A percentile compares a stretch with the other conserved stretches of the same genome.
phyloP scores from a whole-genome alignment of 768 basidiomycete genomes.

The Tephrocybe sp. region DNA sequence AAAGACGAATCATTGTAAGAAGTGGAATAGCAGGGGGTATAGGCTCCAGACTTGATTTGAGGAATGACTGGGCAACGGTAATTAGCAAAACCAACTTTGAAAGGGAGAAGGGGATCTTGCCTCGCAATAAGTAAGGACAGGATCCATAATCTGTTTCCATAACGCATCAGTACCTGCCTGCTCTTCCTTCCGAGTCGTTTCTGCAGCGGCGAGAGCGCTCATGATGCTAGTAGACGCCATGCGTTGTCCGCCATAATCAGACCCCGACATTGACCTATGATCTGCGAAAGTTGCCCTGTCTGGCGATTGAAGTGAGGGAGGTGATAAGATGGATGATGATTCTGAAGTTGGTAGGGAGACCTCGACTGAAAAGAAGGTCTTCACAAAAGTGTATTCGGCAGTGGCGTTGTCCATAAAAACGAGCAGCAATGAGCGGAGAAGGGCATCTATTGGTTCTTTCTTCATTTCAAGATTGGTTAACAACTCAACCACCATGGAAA shows the following conservation, averaged over 20 bases:
- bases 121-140: conserved; percentile 82
- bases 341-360: conserved; percentile 32
- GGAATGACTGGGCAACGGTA: conserved; percentile 52
- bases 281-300: conserved; percentile 39
- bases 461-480: conserved; percentile 26
- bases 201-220: conserved; percentile 31
- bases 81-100: conserved; percentile 2
- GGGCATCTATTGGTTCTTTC: conserved; percentile 82
- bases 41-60: conserved; percentile 67
- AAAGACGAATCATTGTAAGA: conserved; percentile 88
- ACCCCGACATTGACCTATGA: conserved; percentile 41
- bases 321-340: conserved; percentile 33
- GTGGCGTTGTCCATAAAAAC: conserved; percentile 95
- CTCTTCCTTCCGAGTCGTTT: conserved; percentile 53
- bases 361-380: conserved; percentile 70
- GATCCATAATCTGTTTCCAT: conserved; percentile 94
- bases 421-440: conserved; percentile 81
- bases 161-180: conserved; percentile 56
- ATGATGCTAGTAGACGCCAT: conserved; percentile 30
- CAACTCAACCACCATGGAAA: background rate
- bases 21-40: conserved; percentile 73
- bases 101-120: conserved; percentile 34
- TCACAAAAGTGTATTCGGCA: conserved; percentile 86
- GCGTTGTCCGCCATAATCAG: conserved; percentile 47
- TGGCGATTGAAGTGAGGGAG: conserved; percentile 41